Evolutionary conservation across 257 asterid species (phyloP).

Genomic region (Salvia miltiorrhiza): DNA sequence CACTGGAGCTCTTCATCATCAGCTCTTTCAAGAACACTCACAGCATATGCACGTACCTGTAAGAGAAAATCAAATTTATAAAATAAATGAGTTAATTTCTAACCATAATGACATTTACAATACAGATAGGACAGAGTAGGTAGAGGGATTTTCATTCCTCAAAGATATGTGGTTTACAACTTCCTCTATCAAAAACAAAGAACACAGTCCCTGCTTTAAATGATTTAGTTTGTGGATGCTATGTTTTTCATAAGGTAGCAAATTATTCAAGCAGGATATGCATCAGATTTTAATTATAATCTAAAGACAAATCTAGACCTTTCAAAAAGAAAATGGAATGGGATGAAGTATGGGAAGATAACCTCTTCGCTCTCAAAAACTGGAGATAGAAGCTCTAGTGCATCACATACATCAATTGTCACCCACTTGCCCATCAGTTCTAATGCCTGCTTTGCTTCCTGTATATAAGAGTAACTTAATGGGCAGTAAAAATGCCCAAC

Average conservation of each 20-base stretch:
- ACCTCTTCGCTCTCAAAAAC: slow-evolving; percentile 99
- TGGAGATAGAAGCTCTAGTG: slow-evolving; percentile 93
- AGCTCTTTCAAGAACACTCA: slow-evolving; percentile 93
- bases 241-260: slow-evolving; percentile 20
- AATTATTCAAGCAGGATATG: slow-evolving; percentile 4
- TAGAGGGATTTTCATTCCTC: background rate
- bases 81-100: background rate
- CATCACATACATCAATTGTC: slow-evolving; percentile 93
- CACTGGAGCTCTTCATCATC: slow-evolving; percentile 99
- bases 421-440: slow-evolving; percentile 98
- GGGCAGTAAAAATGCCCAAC: background rate
- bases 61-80: slow-evolving; percentile 17
- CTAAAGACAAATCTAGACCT: background rate
- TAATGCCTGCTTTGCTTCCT: slow-evolving; percentile 98
- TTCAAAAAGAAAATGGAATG: slow-evolving; percentile 10
- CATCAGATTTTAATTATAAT: background rate
- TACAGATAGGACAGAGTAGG: background rate
- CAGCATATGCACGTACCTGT: slow-evolving; percentile 97
- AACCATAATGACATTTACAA: background rate
- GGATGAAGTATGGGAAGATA: slow-evolving; percentile 23
- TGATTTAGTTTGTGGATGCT: slow-evolving; percentile 16
- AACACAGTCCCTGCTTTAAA: background rate
- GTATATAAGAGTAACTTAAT: slow-evolving; percentile 22
- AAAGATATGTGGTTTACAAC: background rate
- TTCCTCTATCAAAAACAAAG: background rate